Conservation (phyloP, 2,329 filamentous ascomycete genomes). For the Coniosporium tulheliwenetii region DNA sequence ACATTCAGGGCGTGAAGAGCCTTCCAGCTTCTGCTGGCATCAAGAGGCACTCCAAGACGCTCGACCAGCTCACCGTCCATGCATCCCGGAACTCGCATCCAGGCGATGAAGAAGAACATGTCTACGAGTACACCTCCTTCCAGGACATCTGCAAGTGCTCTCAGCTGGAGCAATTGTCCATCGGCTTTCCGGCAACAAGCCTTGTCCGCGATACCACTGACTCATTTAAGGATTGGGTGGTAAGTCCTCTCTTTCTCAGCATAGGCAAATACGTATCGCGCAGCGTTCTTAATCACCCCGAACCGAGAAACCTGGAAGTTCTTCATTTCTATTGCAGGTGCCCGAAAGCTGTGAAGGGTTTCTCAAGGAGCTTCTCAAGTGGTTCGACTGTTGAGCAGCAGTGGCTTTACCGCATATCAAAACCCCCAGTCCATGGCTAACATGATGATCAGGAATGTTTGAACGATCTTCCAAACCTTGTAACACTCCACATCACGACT, state of each 20-base stretch:
- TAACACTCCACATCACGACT: slow-evolving; percentile 31
- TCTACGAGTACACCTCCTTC: slow-evolving; percentile 27
- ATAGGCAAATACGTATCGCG: too few species aligned
- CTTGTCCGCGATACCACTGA: slow-evolving; percentile 24
- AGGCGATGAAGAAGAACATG: slow-evolving; percentile 24
- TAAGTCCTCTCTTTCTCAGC: slow-evolving; percentile 7
- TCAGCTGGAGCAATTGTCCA: slow-evolving; percentile 27
- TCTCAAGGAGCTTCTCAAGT: too few species aligned
- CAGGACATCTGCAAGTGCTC: slow-evolving; percentile 29
- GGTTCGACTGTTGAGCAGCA: neutral
- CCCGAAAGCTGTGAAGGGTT: too few species aligned
- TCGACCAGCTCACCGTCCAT: slow-evolving; percentile 28
- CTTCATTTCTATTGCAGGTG: too few species aligned
- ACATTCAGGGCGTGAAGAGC: slow-evolving; percentile 23
- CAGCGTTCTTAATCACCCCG: too few species aligned
- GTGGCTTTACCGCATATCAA: neutral
- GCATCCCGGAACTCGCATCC: slow-evolving; percentile 12
- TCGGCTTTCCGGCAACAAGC: slow-evolving; percentile 30
- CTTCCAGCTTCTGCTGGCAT: slow-evolving; percentile 28
- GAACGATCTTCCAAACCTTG: slow-evolving; percentile 21
- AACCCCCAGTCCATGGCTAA: neutral
- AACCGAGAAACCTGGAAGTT: too few species aligned
- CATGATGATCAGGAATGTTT: slow-evolving; percentile 15
- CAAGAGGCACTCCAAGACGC: slow-evolving; percentile 27
- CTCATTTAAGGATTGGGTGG: slow-evolving; percentile 27